phyloP scores from a whole-genome alignment of 306 rosid species.

The Erythrophleum fordii region DNA sequence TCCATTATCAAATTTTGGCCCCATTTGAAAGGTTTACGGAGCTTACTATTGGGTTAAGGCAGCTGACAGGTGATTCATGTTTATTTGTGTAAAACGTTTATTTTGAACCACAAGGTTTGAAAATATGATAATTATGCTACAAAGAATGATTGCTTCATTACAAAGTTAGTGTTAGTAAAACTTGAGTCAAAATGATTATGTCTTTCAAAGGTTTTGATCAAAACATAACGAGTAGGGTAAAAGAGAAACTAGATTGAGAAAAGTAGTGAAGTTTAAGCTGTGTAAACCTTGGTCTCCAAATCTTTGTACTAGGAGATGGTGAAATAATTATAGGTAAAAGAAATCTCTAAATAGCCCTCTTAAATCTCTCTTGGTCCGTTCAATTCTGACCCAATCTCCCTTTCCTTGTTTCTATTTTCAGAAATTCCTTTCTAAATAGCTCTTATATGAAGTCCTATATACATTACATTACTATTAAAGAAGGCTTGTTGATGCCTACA shows the following conservation, averaged over 20 bases:
- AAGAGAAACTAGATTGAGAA: background rate
- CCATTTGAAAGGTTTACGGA: background rate
- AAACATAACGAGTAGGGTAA: background rate
- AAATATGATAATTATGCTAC: background rate
- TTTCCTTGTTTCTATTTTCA: background rate
- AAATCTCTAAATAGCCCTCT: background rate
- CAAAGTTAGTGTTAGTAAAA: background rate
- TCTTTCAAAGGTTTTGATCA: background rate
- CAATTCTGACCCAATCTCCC: background rate
- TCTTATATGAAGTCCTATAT: no score
- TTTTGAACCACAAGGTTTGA: background rate
- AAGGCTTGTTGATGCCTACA: background rate
- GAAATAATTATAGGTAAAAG: background rate
- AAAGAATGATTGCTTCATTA: background rate
- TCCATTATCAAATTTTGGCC: slow-evolving; percentile 10
- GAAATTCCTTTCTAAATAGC: background rate
- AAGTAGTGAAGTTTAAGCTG: background rate
- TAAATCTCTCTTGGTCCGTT: background rate
- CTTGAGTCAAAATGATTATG: background rate
- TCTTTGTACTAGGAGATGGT: background rate
- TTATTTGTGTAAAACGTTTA: background rate
- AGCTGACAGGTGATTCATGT: background rate
- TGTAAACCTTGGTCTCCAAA: background rate
- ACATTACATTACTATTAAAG: background rate
- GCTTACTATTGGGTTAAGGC: slow-evolving; percentile 25